These are phyloP conservation scores for Selaginella moellendorffii DNA, from an alignment of 75 land plant species.

Conservation along the genomic window DNA sequence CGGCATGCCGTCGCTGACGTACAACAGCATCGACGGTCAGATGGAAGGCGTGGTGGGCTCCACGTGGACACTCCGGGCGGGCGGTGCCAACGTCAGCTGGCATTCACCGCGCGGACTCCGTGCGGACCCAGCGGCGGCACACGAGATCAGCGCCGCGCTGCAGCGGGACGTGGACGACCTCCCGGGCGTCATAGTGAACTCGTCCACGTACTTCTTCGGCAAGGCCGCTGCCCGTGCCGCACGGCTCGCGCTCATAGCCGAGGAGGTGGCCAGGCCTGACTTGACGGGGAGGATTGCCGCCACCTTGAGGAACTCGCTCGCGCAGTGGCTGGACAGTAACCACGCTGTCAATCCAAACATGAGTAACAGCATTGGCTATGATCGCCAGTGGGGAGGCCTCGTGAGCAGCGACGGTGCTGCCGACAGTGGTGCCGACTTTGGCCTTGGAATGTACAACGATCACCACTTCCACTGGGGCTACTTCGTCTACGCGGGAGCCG, in stretches of 20 bases:
- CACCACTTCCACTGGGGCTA: slow-evolving; percentile 9
- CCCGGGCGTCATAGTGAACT: neutral
- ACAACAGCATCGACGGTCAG: neutral
- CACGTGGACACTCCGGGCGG: neutral
- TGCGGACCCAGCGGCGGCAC: too few species aligned
- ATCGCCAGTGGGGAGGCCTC: neutral
- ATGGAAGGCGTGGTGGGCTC: slow-evolving; percentile 5
- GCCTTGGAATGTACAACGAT: slow-evolving; percentile 4
- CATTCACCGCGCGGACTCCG: slow-evolving; percentile 13
- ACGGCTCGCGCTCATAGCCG: slow-evolving; percentile 4
- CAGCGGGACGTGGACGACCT: slow-evolving; percentile 14
- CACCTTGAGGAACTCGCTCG: neutral
- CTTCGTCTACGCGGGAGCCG: slow-evolving; percentile 1
- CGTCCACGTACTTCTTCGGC: slow-evolving; percentile 23
- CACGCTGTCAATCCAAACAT: neutral
- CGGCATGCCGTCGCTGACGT: neutral
- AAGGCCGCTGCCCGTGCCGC: neutral
- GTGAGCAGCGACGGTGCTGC: neutral
- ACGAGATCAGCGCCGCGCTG: slow-evolving; percentile 12
- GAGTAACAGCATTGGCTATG: slow-evolving; percentile 4
- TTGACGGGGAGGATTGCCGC: neutral
- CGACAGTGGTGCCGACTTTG: neutral
- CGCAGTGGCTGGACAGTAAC: neutral
- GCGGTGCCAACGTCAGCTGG: slow-evolving; percentile 12
- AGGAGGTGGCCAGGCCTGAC: neutral